phyloP scores from a whole-genome alignment of 306 rosid genomes.

The Citrullus colocynthis region DNA sequence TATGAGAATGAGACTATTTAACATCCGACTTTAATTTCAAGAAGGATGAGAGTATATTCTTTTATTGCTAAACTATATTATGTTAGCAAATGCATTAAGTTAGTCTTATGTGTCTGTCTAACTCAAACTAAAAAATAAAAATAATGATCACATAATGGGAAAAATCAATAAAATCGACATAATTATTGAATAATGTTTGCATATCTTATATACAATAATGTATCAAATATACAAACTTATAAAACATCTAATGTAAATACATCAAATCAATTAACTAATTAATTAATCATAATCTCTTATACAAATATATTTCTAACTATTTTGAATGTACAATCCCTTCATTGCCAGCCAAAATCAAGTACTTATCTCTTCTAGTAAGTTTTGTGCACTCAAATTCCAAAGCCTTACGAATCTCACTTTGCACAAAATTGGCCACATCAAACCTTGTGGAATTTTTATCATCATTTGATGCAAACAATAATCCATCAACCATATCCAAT shows the following conservation, averaged over 20 bases:
- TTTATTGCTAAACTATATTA: no score
- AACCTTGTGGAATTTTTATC: constrained; percentile 10
- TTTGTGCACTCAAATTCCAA: constrained; percentile 54
- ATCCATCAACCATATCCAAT: constrained; percentile 16
- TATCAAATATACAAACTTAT: not conserved
- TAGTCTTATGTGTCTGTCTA: no score
- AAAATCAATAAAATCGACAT: not conserved
- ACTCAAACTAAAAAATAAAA: no score
- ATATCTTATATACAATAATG: not conserved
- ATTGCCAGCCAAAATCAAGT: constrained; percentile 67
- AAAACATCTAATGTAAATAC: not conserved
- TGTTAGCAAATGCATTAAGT: no score
- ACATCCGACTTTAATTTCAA: no score
- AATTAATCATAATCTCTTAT: not conserved
- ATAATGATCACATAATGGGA: not conserved
- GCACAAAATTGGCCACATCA: constrained; percentile 54
- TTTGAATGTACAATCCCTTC: constrained; percentile 37
- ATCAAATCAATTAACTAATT: not conserved
- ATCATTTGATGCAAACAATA: not conserved
- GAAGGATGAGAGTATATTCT: no score
- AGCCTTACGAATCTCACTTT: constrained; percentile 32
- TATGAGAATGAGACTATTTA: no score
- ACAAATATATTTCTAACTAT: not conserved
- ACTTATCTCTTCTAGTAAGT: constrained; percentile 68
- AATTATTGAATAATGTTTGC: not conserved